Evolutionary conservation across 208 protist genomes (phyloP).

Genomic region (Leishmania gerbilli): DNA sequence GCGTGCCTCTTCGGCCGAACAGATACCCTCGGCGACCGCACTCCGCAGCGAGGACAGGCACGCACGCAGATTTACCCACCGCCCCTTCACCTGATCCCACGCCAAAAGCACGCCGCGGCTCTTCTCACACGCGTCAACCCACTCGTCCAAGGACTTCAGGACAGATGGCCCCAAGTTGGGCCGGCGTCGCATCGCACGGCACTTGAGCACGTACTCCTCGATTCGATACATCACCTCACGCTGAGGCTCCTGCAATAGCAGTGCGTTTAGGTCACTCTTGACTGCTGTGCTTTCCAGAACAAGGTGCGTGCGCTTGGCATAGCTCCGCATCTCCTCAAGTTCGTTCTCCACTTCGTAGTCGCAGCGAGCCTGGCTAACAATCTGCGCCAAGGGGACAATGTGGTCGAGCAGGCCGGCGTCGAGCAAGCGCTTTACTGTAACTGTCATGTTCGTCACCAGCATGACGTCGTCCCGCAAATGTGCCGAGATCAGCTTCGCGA

Average conservation of each 20-base stretch:
- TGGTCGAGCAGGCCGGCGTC: conserved; percentile 65
- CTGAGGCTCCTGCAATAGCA: conserved; percentile 36
- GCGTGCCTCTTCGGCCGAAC: conserved; percentile 2
- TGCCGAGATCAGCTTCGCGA: conserved; percentile 57
- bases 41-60: conserved; percentile 29
- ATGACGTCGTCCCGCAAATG: conserved; percentile 54
- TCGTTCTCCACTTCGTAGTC: conserved; percentile 77
- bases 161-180: conserved; percentile 59
- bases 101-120: conserved; percentile 49
- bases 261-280: conserved; percentile 13
- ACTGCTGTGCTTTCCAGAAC: conserved; percentile 22
- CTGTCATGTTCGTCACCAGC: conserved; percentile 49
- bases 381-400: conserved; percentile 54
- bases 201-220: conserved; percentile 61
- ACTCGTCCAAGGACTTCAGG: conserved; percentile 66
- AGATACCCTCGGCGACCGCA: conserved; percentile 13
- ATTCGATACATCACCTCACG: conserved; percentile 36
- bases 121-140: conserved; percentile 70
- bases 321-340: conserved; percentile 88
- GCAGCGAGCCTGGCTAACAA: conserved; percentile 67
- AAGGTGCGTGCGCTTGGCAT: conserved; percentile 80
- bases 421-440: conserved; percentile 66
- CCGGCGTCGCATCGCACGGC: conserved; percentile 48
- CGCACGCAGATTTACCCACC: conserved; percentile 37
- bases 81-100: conserved; percentile 48